A percentile compares a stretch with the other conserved stretches of the same genome.
These are phyloP conservation scores for Hysterangium stoloniferum DNA, from an alignment of 768 basidiomycete genomes.

Conservation along the genomic window DNA sequence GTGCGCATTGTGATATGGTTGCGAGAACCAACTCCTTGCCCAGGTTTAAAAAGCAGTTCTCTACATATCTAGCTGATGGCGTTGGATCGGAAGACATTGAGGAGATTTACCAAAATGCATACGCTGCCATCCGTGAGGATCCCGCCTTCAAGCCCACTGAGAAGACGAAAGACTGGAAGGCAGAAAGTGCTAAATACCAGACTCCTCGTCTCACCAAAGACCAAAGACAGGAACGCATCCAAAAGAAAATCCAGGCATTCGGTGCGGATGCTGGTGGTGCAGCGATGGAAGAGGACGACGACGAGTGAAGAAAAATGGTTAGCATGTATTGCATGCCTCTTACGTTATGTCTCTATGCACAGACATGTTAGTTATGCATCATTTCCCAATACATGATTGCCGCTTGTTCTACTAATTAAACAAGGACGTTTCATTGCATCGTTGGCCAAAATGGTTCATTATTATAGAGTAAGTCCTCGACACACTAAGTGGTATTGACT, in stretches of 20 bases:
- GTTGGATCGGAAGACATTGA: constrained; percentile 95
- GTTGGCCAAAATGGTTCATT: no score
- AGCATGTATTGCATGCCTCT: no score
- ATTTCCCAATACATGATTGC: no score
- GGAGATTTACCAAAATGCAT: constrained; percentile 88
- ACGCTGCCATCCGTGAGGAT: constrained; percentile 94
- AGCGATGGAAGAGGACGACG: constrained; percentile 42
- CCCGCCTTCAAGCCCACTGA: constrained; percentile 85
- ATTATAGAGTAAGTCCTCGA: no score
- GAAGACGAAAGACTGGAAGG: constrained; percentile 88
- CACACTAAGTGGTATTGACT: no score
- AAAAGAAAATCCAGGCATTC: constrained; percentile 87
- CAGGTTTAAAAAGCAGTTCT: constrained; percentile 97
- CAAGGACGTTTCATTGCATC: no score
- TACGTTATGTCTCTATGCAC: no score
- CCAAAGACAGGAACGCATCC: constrained; percentile 74
- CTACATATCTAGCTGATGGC: constrained; percentile 91
- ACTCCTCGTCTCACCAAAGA: constrained; percentile 60
- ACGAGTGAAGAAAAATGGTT: constrained; percentile 29
- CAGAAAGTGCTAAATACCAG: constrained; percentile 70
- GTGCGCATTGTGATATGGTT: constrained; percentile 10
- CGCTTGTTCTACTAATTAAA: no score
- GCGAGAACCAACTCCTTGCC: background rate
- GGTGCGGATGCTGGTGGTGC: constrained; percentile 48
- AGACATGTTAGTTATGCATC: no score